Percentiles rank a stretch among this genome's conserved stretches.
Conservation (phyloP, 371 early-diverging fungal species). For the Smittium culicis region DNA sequence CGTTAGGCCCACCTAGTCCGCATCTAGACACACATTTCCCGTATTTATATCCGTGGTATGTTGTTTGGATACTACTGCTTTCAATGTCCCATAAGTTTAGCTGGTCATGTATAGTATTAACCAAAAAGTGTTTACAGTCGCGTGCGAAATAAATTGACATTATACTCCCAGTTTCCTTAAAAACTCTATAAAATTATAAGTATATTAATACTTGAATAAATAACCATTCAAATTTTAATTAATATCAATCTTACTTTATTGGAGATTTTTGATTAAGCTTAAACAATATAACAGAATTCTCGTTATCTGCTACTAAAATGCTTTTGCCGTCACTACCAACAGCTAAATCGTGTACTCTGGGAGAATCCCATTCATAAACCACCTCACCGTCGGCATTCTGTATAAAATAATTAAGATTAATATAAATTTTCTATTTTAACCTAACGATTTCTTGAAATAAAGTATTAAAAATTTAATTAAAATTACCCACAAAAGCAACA, state of each 20-base stretch:
- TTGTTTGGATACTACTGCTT: constrained; percentile 44
- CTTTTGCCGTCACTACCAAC: constrained; percentile 53
- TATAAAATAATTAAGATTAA: no score
- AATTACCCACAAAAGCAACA: constrained; percentile 54
- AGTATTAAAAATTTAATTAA: not conserved
- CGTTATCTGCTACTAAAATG: constrained; percentile 57
- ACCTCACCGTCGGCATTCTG: constrained; percentile 52
- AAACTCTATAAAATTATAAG: constrained; percentile 16
- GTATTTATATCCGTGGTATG: constrained; percentile 73
- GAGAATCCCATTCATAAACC: constrained; percentile 46
- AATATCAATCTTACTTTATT: constrained; percentile 24
- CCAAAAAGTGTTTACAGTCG: constrained; percentile 57
- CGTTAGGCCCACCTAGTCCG: constrained; percentile 75
- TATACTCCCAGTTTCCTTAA: constrained; percentile 55
- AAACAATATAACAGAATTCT: constrained; percentile 32
- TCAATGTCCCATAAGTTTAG: constrained; percentile 82
- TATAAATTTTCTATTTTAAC: no score
- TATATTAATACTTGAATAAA: no score
- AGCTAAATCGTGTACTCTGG: constrained; percentile 72
- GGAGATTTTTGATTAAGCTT: constrained; percentile 29
- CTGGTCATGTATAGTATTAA: constrained; percentile 45
- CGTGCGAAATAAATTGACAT: constrained; percentile 58
- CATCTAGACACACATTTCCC: constrained; percentile 78
- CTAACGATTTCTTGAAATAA: not conserved
- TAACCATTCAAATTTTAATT: no score